Conservation (phyloP, 2,329 filamentous ascomycete species). For the Alternaria ethzedia region DNA sequence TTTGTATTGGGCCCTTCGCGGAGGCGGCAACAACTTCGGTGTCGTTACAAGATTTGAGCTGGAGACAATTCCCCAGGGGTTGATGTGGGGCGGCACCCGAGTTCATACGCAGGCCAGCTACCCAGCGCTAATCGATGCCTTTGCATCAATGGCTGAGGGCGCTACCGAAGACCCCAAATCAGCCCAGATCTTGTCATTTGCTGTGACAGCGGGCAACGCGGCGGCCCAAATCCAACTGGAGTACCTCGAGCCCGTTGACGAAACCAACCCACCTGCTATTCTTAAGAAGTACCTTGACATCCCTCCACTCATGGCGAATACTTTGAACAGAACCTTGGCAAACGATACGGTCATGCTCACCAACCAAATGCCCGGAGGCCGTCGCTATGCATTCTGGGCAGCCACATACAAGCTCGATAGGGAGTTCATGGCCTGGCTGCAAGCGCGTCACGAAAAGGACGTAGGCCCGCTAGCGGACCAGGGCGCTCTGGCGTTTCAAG, state of each 20-base stretch:
- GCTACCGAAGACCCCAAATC: slow-evolving; percentile 27
- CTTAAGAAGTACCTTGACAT: slow-evolving; percentile 17
- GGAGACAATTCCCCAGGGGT: slow-evolving; percentile 21
- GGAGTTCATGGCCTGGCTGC: slow-evolving; percentile 25
- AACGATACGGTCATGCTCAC: slow-evolving; percentile 45
- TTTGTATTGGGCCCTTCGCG: slow-evolving; percentile 46
- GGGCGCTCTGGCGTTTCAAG: slow-evolving; percentile 17
- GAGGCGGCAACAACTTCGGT: slow-evolving; percentile 40
- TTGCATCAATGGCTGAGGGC: slow-evolving; percentile 16
- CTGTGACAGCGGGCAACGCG: slow-evolving; percentile 13
- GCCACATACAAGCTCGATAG: slow-evolving; percentile 28
- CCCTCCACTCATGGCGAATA: slow-evolving; percentile 7
- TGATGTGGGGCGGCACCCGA: slow-evolving; percentile 10
- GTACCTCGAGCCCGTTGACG: slow-evolving; percentile 28
- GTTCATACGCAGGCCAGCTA: slow-evolving; percentile 7
- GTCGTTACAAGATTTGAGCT: slow-evolving; percentile 33
- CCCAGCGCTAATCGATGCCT: slow-evolving; percentile 13
- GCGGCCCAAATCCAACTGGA: slow-evolving; percentile 28
- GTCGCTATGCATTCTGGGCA: slow-evolving; percentile 33
- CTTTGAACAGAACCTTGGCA: slow-evolving; percentile 16
- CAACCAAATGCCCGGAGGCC: slow-evolving; percentile 40
- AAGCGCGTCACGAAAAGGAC: slow-evolving; percentile 22
- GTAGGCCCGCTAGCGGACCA: slow-evolving; percentile 18
- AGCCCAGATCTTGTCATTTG: slow-evolving; percentile 34
- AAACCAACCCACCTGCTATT: slow-evolving; percentile 18